Conservation (phyloP, 257 asterid species). For the Solanum corneliomulleri region DNA sequence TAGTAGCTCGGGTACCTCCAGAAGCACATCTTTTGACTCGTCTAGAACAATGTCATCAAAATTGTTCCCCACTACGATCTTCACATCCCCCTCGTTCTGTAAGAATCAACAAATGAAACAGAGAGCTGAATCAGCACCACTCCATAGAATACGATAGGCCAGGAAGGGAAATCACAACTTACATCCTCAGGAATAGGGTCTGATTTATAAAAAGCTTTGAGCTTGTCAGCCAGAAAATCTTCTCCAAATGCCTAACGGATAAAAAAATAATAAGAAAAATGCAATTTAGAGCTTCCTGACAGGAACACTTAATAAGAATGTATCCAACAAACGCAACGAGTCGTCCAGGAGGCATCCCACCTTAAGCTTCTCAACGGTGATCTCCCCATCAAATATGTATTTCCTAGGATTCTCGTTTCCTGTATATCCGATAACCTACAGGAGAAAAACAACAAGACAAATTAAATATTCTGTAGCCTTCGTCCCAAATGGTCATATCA, state of each 20-base stretch:
- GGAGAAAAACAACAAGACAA: neutral
- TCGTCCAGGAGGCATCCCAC: constrained; percentile 15
- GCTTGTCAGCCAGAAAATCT: constrained; percentile 60
- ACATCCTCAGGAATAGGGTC: constrained; percentile 81
- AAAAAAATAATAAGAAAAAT: neutral
- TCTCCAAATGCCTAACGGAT: constrained; percentile 57
- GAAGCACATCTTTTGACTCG: constrained; percentile 96
- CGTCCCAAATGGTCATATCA: neutral
- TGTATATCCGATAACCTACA: constrained; percentile 63
- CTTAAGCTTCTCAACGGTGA: constrained; percentile 68
- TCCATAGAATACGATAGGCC: neutral
- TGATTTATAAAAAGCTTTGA: constrained; percentile 73
- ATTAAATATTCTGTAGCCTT: neutral
- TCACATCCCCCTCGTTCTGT: constrained; percentile 89
- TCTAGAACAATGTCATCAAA: constrained; percentile 89
- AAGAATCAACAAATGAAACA: neutral
- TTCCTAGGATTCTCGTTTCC: constrained; percentile 59
- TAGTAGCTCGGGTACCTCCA: constrained; percentile 45
- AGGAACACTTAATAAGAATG: neutral
- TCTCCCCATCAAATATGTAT: constrained; percentile 46
- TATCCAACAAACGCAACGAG: neutral
- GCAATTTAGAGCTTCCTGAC: neutral
- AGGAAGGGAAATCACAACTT: constrained; percentile 12
- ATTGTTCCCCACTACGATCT: constrained; percentile 81
- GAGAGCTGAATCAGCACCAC: neutral